Evolutionary conservation across 192 early-diverging fungal species (phyloP).

Genomic region (Helicostylum pulchrum): DNA sequence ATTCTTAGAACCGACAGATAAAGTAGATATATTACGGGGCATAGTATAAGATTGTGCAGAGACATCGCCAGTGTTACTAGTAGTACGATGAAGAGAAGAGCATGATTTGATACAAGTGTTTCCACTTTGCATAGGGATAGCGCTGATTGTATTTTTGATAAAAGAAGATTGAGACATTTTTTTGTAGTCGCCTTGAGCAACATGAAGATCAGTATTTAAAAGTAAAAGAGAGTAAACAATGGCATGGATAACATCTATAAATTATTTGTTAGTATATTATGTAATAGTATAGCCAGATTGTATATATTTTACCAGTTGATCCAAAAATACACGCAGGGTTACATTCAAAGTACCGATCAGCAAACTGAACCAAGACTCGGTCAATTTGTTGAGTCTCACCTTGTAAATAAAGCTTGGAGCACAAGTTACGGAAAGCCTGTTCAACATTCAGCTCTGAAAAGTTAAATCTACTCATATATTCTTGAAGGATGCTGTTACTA

Average conservation of each 20-base stretch:
- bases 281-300: not conserved
- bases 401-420: slow-evolving; percentile 74
- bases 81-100: slow-evolving; percentile 14
- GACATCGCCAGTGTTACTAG: slow-evolving; percentile 9
- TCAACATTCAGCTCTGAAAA: slow-evolving; percentile 25
- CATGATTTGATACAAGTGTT: not conserved
- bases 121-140: slow-evolving; percentile 35
- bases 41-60: not conserved
- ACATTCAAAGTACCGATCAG: slow-evolving; percentile 77
- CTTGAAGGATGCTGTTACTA: slow-evolving; percentile 15
- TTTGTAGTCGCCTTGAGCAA: slow-evolving; percentile 64
- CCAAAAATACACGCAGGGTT: slow-evolving; percentile 62
- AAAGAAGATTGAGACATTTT: slow-evolving; percentile 77
- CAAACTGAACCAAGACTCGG: slow-evolving; percentile 79
- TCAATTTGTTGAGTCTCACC: slow-evolving; percentile 95
- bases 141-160: slow-evolving; percentile 65
- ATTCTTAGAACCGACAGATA: not conserved
- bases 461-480: slow-evolving; percentile 29
- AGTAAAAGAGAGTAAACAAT: slow-evolving; percentile 83
- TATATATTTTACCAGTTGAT: slow-evolving; percentile 26
- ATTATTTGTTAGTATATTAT: slow-evolving; percentile 5
- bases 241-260: slow-evolving; percentile 81
- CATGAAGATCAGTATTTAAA: slow-evolving; percentile 91
- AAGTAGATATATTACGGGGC: not conserved
- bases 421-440: slow-evolving; percentile 46